These are phyloP conservation scores for Morella rubra DNA, from an alignment of 306 rosid species.

Conservation along the genomic window DNA sequence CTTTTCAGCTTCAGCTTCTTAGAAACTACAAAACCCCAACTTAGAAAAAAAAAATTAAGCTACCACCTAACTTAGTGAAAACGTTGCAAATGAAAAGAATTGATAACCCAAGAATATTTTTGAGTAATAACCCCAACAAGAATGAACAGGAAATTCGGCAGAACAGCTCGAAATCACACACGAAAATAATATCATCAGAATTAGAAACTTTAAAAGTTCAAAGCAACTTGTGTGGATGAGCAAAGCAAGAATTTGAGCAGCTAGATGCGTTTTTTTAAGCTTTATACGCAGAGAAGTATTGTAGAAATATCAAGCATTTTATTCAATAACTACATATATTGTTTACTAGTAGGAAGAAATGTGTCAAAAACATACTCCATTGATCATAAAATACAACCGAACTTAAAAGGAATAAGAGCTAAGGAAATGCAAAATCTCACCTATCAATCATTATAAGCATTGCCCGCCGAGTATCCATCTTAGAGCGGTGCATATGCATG, in stretches of 20 bases:
- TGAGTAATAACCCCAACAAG: too few species aligned
- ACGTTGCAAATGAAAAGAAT: too few species aligned
- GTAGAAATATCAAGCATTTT: neutral
- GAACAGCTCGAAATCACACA: neutral
- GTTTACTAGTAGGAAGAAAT: neutral
- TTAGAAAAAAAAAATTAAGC: neutral
- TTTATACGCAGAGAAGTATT: neutral
- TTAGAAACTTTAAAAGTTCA: neutral
- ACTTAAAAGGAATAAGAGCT: neutral
- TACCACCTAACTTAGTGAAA: neutral
- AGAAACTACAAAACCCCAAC: neutral
- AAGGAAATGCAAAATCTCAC: constrained; percentile 32
- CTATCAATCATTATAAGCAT: constrained; percentile 88
- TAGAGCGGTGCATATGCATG: constrained; percentile 62
- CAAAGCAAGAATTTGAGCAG: neutral
- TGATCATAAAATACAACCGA: neutral
- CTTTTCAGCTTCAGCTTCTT: neutral
- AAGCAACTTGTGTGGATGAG: neutral
- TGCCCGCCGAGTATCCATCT: constrained; percentile 56
- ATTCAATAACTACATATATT: neutral
- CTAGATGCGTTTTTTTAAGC: neutral
- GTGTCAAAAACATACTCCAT: neutral
- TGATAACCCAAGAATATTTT: too few species aligned
- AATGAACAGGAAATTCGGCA: neutral
- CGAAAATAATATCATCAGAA: too few species aligned